Evolutionary conservation across 768 basidiomycete genomes (phyloP).

Genomic region (Boletus speciosus): DNA sequence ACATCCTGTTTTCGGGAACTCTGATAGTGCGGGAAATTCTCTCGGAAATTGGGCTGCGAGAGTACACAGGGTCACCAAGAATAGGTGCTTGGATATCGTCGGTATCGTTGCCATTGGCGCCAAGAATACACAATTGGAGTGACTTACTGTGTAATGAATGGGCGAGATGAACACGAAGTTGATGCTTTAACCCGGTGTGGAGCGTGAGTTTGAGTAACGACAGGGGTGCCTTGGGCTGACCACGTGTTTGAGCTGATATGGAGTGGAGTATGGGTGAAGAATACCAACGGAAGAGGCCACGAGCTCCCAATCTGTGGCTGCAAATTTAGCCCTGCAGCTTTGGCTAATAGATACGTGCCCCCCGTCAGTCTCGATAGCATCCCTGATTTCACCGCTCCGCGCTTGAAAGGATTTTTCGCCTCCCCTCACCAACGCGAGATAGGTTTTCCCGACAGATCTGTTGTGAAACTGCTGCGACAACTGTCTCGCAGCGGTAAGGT

Average conservation of each 20-base stretch:
- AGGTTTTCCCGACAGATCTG: conserved; percentile 51
- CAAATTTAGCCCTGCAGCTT: conserved; percentile 33
- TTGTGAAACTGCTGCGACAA: conserved; percentile 53
- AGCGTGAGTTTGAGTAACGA: conserved; percentile 55
- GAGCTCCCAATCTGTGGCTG: conserved; percentile 51
- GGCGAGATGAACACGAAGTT: conserved; percentile 64
- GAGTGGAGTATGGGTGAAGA: conserved; percentile 11
- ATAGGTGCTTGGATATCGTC: conserved; percentile 51
- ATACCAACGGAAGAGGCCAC: conserved; percentile 54
- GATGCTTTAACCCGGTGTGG: conserved; percentile 66
- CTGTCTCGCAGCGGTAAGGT: conserved; percentile 40
- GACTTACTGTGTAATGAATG: conserved; percentile 45
- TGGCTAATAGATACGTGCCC: conserved; percentile 42
- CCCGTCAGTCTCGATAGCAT: conserved; percentile 36
- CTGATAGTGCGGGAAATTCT: conserved; percentile 26
- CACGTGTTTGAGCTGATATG: conserved; percentile 25
- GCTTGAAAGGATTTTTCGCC: conserved; percentile 43
- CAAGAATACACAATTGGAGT: not conserved
- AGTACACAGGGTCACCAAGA: conserved; percentile 57
- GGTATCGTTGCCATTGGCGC: conserved; percentile 2
- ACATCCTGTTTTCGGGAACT: conserved; percentile 48
- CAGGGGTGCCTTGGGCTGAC: conserved; percentile 42
- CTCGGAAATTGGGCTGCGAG: conserved; percentile 34
- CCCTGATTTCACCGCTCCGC: conserved; percentile 41
- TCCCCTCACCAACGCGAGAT: conserved; percentile 61